phyloP scores from a whole-genome alignment of 208 protist species.

The Strigomonas galati region DNA sequence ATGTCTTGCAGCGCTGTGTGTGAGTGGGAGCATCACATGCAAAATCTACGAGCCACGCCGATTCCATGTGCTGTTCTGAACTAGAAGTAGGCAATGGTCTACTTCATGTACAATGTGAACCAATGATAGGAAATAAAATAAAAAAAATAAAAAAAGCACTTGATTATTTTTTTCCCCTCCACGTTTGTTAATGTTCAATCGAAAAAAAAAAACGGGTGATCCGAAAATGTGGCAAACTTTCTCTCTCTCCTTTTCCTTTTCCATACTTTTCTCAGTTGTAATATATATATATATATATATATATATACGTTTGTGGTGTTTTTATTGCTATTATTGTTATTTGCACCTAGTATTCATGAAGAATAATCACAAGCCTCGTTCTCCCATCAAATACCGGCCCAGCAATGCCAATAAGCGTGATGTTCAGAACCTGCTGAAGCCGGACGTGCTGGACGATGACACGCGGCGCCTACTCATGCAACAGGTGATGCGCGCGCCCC shows the following conservation, averaged over 20 bases:
- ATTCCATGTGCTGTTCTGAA: conserved; percentile 68
- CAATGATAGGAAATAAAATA: too few species aligned
- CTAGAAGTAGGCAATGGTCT: background rate
- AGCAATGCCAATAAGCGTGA: conserved; percentile 14
- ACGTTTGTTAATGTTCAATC: too few species aligned
- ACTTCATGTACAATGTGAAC: too few species aligned
- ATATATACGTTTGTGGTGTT: background rate
- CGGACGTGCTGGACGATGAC: conserved; percentile 80
- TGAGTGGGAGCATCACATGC: conserved; percentile 65
- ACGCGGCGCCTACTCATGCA: conserved; percentile 65
- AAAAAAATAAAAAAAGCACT: too few species aligned
- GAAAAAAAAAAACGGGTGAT: too few species aligned
- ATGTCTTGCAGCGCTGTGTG: conserved; percentile 58
- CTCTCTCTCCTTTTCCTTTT: background rate
- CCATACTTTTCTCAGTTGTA: too few species aligned
- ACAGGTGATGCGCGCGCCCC: conserved; percentile 39
- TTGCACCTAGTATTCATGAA: background rate
- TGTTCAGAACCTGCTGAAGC: conserved; percentile 40
- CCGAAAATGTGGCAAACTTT: too few species aligned
- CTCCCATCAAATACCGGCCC: conserved; percentile 51
- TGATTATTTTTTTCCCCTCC: background rate
- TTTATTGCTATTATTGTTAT: background rate
- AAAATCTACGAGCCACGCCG: conserved; percentile 64
- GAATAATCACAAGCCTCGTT: background rate
- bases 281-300: too few species aligned